Conservation (phyloP, 257 asterid genomes). For the Solanum pennellii region DNA sequence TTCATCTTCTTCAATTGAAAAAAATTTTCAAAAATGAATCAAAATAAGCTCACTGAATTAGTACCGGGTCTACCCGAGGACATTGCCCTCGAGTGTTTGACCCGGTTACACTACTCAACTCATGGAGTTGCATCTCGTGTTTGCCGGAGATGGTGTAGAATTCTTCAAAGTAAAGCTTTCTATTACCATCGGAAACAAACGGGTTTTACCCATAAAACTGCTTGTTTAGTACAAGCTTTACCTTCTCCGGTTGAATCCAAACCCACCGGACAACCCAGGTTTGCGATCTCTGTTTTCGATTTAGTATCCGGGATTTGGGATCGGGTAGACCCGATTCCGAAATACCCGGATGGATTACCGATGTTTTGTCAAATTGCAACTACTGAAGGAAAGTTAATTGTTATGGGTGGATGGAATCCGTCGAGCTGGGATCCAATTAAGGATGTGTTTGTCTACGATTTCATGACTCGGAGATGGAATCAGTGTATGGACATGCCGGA, state of each 20-base stretch:
- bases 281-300: constrained; percentile 55
- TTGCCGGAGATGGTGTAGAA: constrained; percentile 52
- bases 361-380: constrained; percentile 64
- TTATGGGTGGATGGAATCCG: constrained; percentile 88
- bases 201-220: constrained; percentile 48
- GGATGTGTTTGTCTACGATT: constrained; percentile 65
- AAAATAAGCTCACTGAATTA: constrained; percentile 27
- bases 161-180: constrained; percentile 54
- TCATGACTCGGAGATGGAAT: constrained; percentile 55
- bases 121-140: constrained; percentile 47
- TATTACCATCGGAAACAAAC: constrained; percentile 47
- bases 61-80: constrained; percentile 82
- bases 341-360: constrained; percentile 63
- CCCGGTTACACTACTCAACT: constrained; percentile 70
- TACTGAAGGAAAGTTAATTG: constrained; percentile 51
- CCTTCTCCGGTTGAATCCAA: constrained; percentile 35
- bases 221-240: constrained; percentile 61
- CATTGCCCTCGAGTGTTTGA: constrained; percentile 65
- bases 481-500: constrained; percentile 63
- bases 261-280: constrained; percentile 46
- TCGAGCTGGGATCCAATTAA: constrained; percentile 64
- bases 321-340: constrained; percentile 55
- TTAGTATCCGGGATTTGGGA: constrained; percentile 44
- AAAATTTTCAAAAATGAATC: not conserved
- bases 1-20: not conserved